Evolutionary conservation across 208 protist genomes (phyloP), one percentile per base, ranked within the genome.

Genomic region (Crithidia sp.): DNA sequence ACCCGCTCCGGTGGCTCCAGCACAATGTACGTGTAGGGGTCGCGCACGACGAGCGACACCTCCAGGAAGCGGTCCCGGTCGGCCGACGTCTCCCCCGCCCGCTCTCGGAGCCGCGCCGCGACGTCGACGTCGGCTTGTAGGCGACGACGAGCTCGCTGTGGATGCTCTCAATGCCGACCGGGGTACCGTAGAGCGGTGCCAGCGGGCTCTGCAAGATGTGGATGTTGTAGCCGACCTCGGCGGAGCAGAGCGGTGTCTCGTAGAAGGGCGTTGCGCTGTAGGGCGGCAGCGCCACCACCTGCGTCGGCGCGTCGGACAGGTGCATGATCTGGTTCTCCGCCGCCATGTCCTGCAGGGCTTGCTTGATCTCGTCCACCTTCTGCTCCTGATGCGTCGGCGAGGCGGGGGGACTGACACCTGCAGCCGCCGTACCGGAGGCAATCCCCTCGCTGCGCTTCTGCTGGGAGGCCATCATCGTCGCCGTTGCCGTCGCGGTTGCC

Each of bases 21-120:
- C 13, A 89, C 84, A 2, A 97, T 77, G 74, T 90, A 97, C 4
- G 93, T 97, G 82, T 95, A 95, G 52, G 90, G 73, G 17, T 81
- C 88, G 5, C 82, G 71, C 17, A 81, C 76, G 12, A 86, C 78
- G 14, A 97, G 71, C 4, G 87, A 89, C 19, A 90, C 84, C 36
- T 97, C 90, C 36, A 94, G 60, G 50, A 89, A 87, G 19, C 82
- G 77, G 65, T 92, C 88, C 0, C 79, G 64, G 5, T 83, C 58
- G 10, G 54, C 43, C 14, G 44, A 54, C 47, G 75, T 54, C 41
- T 13, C 19, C 3, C 7, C 41, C 5, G 28, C 44, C 52, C 70
- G 55, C 45, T 8, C 56, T 28, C 36, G 4, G 69, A 39, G 12
- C 44, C 7, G 55, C 16, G 9, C 28, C 28, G 28, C 47, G 36